Evolutionary conservation across 2,329 filamentous ascomycete species (phyloP).

Genomic region (Scedosporium minutisporum): DNA sequence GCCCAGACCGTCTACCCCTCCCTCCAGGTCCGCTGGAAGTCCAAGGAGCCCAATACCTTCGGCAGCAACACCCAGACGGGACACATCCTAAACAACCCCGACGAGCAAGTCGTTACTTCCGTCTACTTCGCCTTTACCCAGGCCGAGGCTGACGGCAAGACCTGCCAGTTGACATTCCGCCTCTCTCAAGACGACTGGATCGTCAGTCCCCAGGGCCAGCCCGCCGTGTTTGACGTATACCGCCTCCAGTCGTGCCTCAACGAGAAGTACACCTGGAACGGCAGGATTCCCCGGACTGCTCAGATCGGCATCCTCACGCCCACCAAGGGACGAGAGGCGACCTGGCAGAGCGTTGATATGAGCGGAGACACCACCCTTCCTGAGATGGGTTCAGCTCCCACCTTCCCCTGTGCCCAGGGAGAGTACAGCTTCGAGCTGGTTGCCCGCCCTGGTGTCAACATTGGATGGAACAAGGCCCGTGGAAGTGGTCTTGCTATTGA

Average conservation of each 20-base stretch:
- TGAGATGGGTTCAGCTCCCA: neutral
- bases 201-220: neutral
- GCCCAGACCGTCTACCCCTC: neutral
- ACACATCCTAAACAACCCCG: conserved; percentile 1
- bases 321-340: neutral
- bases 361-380: neutral
- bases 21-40: conserved; percentile 2
- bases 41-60: conserved; percentile 2
- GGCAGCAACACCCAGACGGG: neutral
- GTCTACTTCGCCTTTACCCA: neutral
- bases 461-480: conserved; percentile 1
- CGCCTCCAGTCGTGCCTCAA: neutral
- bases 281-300: neutral
- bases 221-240: conserved; percentile 1
- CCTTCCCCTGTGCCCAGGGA: neutral
- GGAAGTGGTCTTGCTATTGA: neutral
- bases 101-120: conserved; percentile 3
- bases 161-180: conserved; percentile 2
- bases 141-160: neutral
- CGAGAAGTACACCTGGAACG: neutral
- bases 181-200: conserved; percentile 4
- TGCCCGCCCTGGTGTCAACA: neutral
- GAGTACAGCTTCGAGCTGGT: conserved; percentile 4
- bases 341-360: conserved; percentile 1
- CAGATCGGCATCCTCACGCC: neutral